Evolutionary conservation across 192 early-diverging fungal species (phyloP), one percentile per base, ranked within the genome.

Genomic region (Thoreauomyces humboldtii): DNA sequence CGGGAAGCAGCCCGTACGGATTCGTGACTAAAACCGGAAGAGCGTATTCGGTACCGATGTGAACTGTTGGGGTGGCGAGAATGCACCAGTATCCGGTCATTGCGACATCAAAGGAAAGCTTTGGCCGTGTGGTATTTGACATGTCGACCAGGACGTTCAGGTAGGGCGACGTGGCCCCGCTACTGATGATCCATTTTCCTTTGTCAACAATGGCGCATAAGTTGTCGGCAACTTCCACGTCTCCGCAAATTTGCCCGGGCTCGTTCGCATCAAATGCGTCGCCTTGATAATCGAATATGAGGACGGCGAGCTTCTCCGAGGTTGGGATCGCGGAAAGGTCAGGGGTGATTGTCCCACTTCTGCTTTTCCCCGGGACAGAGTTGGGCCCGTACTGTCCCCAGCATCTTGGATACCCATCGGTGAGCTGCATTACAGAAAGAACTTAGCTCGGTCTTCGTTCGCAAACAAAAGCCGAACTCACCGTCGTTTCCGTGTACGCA

Each of bases 51-150:
- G 64, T 44, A 43, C 71, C 71, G 6, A 59, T 38, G 0, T 68
- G 78, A 7, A 70, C 53, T 11, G 72, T 59, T 9, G 82, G 71
- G 34, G 79, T 53, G 15, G 78, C 62, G 7, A 77, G 77, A 0
- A 90, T 79, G 68, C 96, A 98, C 70, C 94, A 98, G 73, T 87
- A 91, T 22, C 94, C 96, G 0, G 93, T 92, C 32, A n/a, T 31
- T 19, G 55, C 17, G 3, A 37, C 11, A 2, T 57, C 32, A 15
- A n/a, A 37, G 2, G 55, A 42, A 22, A 25, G 17, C 19, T 2
- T 28, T 14, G 9, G 3, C n/a, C n/a, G n/a, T 15, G 3, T 15
- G 2, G 32, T 15, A 6, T 22, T 15, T 31, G 50, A 52, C 27
- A 52, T 29, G 25, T 67, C 47, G 29, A 74, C 52, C 12, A 71